Evolutionary conservation across 2,329 filamentous ascomycete species (phyloP), one percentile per base, ranked within the genome.

Genomic region (Leptographium flavum): DNA sequence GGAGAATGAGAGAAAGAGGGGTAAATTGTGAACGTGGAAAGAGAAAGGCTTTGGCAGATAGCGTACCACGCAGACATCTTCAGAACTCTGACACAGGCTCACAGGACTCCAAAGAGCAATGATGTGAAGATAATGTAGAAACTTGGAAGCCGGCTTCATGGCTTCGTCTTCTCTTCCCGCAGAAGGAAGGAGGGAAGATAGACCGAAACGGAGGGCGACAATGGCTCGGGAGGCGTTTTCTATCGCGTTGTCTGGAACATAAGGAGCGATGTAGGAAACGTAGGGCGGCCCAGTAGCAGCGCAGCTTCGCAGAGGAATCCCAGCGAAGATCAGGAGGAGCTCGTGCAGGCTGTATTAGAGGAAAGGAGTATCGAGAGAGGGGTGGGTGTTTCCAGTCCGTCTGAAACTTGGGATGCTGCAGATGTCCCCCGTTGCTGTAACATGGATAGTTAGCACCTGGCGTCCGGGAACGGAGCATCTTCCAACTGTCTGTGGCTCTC

Each of bases 11-110:
- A 43, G 47, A 49, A 31, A 33, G 14, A 27, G 51, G 46, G 17
- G n/a, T n/a, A n/a, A n/a, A n/a, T n/a, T n/a, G n/a, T n/a, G 22
- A 21, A 3, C 23, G 4, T 15, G 35, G 35, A 23, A 7, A 23
- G 46, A 54, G 45, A 48, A 44, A 43, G 46, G 39, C 36, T 39
- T 43, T 33, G 38, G 37, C 46, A 49, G 28, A 55, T 52, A 51
- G 64, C 72, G 57, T 72, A 76, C 73, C 60, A 67, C 63, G 55
- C 73, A 77, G 54, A 67, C 67, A 59, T 71, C 67, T 54, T 68
- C 60, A 49, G 60, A 54, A 46, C 53, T 59, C 51, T 64, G 58
- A 57, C 73, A 76, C 53, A 62, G 63, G 22, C 63, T 67, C 37
- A 67, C 61, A 37, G 66, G 56, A 31, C 64, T 65, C 71, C 69